Evolutionary conservation across 345 rosid species (phyloP), one percentile per base, ranked within the genome.

Genomic region (Bretschneidera sinensis): DNA sequence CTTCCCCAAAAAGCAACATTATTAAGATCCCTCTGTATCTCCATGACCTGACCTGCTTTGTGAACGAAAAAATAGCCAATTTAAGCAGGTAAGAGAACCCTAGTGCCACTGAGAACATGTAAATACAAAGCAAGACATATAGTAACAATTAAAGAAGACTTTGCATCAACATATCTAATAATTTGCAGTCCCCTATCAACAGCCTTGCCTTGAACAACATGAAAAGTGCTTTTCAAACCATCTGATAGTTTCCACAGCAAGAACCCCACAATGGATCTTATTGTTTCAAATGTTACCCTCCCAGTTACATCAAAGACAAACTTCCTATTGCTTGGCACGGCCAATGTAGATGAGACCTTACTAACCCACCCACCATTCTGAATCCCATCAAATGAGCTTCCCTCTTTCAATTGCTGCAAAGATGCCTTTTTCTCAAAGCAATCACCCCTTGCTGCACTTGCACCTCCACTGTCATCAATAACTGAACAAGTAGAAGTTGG

Each of bases 281-380:
- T 43, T 0, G 91, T 85, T 58, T 81, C 90, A 43, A 88, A 65
- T 4, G 99, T 88, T 57, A 88, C 98, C 78, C 94, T 82, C 61
- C 99, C 95, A 1, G 98, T 91, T 69, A 91, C 85, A 69, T 95
- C 97, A 33, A 91, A 81, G 83, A 86, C 81, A 78, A 91, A 84
- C 76, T 53, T 81, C 62, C 82, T 72, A 65, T 95, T 95, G 59
- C 83, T 75, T 0, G 99, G 99, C 62, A 79, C 83, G 1, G 95
- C 76, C 74, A 82, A 67, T 25, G 91, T 81, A 9, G 87, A 74
- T 1, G 87, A 75, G 56, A 89, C 79, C 66, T 66, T 61, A 6
- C 66, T 72, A 10, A 71, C 70, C 90, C 89, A 85, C 24, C 86
- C 86, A n/a, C 64, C 65, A 51, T 55, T 70, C 49, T 59, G 78